phyloP scores from a whole-genome alignment of 305 asterid genomes.

The Rubia peregrina region DNA sequence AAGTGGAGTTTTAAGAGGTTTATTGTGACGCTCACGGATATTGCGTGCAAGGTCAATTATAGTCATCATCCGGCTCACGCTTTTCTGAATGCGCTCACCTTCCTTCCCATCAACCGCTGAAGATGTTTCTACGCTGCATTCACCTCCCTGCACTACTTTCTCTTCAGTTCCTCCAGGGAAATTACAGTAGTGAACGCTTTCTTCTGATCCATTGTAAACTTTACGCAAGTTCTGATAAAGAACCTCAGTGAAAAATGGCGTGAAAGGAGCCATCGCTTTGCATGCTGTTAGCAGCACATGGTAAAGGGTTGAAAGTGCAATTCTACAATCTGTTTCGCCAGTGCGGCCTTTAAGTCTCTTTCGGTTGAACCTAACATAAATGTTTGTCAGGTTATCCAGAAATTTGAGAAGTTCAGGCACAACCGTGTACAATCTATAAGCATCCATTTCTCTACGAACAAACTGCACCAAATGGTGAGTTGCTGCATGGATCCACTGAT shows the following conservation, averaged over 20 bases:
- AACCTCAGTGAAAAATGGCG: slow-evolving; percentile 92
- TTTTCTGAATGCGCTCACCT: slow-evolving; percentile 88
- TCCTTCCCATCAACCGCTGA: slow-evolving; percentile 71
- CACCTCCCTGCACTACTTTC: slow-evolving; percentile 53
- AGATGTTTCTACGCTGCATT: slow-evolving; percentile 30
- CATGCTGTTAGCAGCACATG: slow-evolving; percentile 84
- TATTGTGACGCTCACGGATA: slow-evolving; percentile 87
- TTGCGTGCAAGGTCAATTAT: slow-evolving; percentile 90
- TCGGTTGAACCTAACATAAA: slow-evolving; percentile 84
- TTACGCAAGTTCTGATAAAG: slow-evolving; percentile 85
- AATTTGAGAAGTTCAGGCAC: slow-evolving; percentile 87
- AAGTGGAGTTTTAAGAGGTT: slow-evolving; percentile 84
- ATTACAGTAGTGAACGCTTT: slow-evolving; percentile 83
- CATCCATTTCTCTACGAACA: slow-evolving; percentile 93
- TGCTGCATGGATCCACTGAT: slow-evolving; percentile 96
- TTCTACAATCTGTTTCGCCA: slow-evolving; percentile 84
- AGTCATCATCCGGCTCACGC: slow-evolving; percentile 82
- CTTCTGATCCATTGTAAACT: slow-evolving; percentile 58
- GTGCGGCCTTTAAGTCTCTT: slow-evolving; percentile 95
- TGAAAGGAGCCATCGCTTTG: slow-evolving; percentile 95
- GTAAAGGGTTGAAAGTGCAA: slow-evolving; percentile 89
- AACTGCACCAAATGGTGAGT: slow-evolving; percentile 90
- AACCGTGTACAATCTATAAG: slow-evolving; percentile 84
- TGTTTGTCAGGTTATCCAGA: slow-evolving; percentile 82
- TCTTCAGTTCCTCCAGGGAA: slow-evolving; percentile 80